Percentiles rank a stretch among this genome's conserved stretches.
Evolutionary conservation across 257 asterid species (phyloP).

Genomic region (Solanum bulbocastanum): DNA sequence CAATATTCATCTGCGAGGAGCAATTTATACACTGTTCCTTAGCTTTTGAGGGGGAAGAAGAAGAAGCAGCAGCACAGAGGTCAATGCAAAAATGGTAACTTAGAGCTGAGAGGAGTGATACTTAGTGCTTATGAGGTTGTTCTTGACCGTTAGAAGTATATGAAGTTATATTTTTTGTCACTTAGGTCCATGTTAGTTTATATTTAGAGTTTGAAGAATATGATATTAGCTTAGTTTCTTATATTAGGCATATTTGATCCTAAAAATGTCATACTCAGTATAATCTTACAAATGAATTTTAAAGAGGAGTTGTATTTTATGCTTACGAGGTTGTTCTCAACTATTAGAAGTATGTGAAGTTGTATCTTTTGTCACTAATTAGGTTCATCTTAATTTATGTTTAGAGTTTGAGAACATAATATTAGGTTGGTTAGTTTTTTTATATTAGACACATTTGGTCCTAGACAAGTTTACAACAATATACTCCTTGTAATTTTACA

Average conservation of each 20-base stretch:
- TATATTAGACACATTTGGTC: background rate
- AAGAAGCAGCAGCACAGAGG: background rate
- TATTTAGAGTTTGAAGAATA: background rate
- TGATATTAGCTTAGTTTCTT: background rate
- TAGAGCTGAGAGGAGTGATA: background rate
- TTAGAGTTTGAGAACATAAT: too few relatives aligned
- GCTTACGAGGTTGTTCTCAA: too few relatives aligned
- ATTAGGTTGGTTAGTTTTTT: too few relatives aligned
- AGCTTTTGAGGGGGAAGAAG: background rate
- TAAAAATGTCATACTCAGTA: background rate
- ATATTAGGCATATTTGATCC: background rate
- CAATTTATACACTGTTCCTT: background rate
- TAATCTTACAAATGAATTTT: background rate
- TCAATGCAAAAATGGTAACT: background rate
- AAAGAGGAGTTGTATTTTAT: background rate
- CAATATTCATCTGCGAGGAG: background rate
- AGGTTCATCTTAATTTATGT: too few relatives aligned
- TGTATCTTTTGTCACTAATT: too few relatives aligned
- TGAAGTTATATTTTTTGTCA: background rate
- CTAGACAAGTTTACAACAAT: background rate
- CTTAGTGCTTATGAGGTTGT: background rate
- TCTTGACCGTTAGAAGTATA: background rate
- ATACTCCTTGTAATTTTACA: too few relatives aligned
- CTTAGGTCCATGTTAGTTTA: background rate
- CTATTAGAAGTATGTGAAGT: too few relatives aligned